Percentiles rank a stretch among this genome's conserved stretches.
phyloP scores from a whole-genome alignment of 371 early-diverging fungal genomes.

The Choanephora cucurbitarum region DNA sequence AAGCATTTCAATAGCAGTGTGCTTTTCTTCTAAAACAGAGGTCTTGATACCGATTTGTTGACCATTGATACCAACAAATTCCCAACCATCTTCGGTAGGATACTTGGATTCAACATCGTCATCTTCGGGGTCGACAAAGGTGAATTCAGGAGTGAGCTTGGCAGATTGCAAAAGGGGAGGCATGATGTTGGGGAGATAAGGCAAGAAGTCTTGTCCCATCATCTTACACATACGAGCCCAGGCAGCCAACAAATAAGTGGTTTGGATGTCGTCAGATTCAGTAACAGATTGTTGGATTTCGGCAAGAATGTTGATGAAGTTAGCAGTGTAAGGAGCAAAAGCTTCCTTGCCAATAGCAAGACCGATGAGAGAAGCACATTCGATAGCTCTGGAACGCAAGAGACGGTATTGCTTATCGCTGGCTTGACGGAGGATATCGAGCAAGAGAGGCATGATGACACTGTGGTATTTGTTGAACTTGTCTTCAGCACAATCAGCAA shows the following conservation, averaged over 20 bases:
- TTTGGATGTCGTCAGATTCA: constrained; percentile 91
- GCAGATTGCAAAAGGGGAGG: constrained; percentile 90
- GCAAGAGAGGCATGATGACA: constrained; percentile 91
- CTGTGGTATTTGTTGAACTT: constrained; percentile 87
- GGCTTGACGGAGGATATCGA: constrained; percentile 84
- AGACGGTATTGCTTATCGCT: constrained; percentile 83
- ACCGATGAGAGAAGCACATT: constrained; percentile 90
- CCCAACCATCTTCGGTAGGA: constrained; percentile 94
- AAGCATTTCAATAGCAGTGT: constrained; percentile 97
- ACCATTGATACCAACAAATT: constrained; percentile 85
- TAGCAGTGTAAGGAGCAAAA: constrained; percentile 77
- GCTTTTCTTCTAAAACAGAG: constrained; percentile 93
- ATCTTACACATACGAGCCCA: constrained; percentile 98
- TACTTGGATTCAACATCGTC: constrained; percentile 87
- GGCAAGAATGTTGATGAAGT: constrained; percentile 79
- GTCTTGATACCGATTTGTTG: constrained; percentile 96
- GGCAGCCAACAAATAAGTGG: constrained; percentile 87
- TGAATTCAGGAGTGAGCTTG: constrained; percentile 89
- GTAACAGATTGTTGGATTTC: constrained; percentile 77
- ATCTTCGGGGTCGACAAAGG: constrained; percentile 80
- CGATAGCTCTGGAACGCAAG: constrained; percentile 93
- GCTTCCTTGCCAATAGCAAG: constrained; percentile 91
- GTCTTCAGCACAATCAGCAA: constrained; percentile 94
- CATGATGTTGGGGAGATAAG: constrained; percentile 89
- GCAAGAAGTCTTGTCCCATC: constrained; percentile 91